These are phyloP conservation scores for Penstemon eatonii DNA, from an alignment of 257 asterid genomes.

Conservation along the genomic window DNA sequence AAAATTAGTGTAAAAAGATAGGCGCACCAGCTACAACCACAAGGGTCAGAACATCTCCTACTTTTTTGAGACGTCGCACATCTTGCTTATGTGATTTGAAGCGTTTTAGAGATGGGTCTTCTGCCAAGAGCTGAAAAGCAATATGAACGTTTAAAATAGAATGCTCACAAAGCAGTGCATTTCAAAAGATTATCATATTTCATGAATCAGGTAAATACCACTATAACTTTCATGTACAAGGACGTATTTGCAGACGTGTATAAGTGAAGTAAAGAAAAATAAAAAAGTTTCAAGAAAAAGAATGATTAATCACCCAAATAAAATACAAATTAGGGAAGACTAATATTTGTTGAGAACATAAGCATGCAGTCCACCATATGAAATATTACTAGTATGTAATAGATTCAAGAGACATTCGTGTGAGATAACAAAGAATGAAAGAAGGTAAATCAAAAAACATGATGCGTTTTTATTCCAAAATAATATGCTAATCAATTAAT, in stretches of 20 bases:
- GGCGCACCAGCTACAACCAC: slow-evolving; percentile 73
- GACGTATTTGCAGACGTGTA: not conserved
- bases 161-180: not conserved
- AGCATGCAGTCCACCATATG: not conserved
- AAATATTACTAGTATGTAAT: not conserved
- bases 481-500: not conserved
- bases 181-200: not conserved
- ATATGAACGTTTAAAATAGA: slow-evolving; percentile 15
- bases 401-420: not conserved
- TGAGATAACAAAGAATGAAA: not conserved
- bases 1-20: slow-evolving; percentile 12
- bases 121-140: slow-evolving; percentile 70
- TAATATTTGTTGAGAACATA: not conserved
- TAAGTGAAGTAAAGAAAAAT: not conserved
- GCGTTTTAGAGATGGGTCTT: slow-evolving; percentile 60
- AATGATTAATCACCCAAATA: not conserved
- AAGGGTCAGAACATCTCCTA: slow-evolving; percentile 70
- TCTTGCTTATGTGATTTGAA: slow-evolving; percentile 68
- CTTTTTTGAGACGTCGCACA: slow-evolving; percentile 53
- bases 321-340: not conserved
- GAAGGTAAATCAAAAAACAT: not conserved
- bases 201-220: not conserved
- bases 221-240: not conserved
- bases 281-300: not conserved
- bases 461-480: not conserved